Base-by-base conservation (phyloP, 2,329 filamentous ascomycete species). In the Thielaviopsis euricoi region DNA sequence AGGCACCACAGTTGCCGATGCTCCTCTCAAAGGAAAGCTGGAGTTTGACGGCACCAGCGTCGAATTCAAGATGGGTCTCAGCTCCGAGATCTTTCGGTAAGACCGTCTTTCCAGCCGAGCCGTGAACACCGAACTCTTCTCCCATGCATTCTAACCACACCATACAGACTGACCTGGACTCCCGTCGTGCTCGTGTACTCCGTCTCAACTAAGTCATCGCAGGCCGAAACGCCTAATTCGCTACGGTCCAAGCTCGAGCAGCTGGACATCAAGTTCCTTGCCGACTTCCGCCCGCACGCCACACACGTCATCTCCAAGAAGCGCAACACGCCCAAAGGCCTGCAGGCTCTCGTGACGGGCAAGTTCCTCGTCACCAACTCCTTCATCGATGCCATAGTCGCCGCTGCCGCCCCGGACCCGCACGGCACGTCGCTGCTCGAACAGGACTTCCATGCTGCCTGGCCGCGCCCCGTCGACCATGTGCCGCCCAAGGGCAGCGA, bases 231-330 rank as follows among this genome's bases (percentile, higher is more conserved):
- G 1, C 74, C 90, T 57, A 71, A 74, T 1, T 73, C 73, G 19
- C 76, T 89, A 25, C 80, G 80, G 61, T 72, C 78, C 33, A 77
- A 77, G 56, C 79, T 97, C 19, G 89, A 94, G 67, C 80, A 84
- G 51, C 76, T 95, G n/a, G 93, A 95, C 66, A 84, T 97, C 69
- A 97, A 96, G 69, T 83, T 89, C 15, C 73, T 86, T 15, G 75
- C 80, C 50, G 83, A 89, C 3, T 96, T 89, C 68, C 72, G 77
- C 25, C 76, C 73, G 17, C 72, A 78, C 26, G 96, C 91, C 0
- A 95, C 91, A 0, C 90, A 97, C 69, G 86, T 95, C 12, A 82
- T 97, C 37, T 83, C 88, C 7, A 87, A 83, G 68, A 96, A 95
- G 70, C 80, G 93, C 53, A 98, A 97, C 68, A 91, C 89, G 0